Conservation (phyloP, 345 rosid genomes). For the Psidium guajava region DNA sequence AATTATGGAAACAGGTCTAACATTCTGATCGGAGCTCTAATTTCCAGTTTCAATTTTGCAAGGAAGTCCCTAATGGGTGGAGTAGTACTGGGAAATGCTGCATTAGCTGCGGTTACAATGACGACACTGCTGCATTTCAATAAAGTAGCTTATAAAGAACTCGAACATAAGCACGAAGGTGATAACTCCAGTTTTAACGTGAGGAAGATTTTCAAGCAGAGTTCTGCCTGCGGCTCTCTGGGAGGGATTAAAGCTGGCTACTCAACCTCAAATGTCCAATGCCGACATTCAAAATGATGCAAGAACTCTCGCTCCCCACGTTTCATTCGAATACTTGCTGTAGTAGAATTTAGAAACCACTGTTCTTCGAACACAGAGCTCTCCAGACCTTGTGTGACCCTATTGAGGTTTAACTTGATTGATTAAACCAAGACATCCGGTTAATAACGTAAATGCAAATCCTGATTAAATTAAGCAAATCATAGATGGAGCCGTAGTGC, state of each 20-base stretch:
- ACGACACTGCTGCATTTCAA: conserved; percentile 64
- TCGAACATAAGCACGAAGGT: conserved; percentile 24
- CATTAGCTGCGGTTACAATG: conserved; percentile 69
- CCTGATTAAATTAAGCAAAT: neutral
- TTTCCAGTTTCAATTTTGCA: conserved; percentile 49
- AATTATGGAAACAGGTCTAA: conserved; percentile 17
- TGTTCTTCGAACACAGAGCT: neutral
- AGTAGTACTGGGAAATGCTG: conserved; percentile 60
- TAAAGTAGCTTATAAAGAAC: conserved; percentile 26
- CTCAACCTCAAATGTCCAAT: neutral
- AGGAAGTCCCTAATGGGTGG: conserved; percentile 58
- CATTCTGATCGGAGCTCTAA: conserved; percentile 25
- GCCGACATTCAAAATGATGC: neutral
- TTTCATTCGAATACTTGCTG: neutral
- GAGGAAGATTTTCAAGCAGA: conserved; percentile 8
- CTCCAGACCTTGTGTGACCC: neutral
- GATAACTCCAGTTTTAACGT: conserved; percentile 11
- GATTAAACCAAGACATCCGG: neutral
- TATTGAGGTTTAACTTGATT: neutral
- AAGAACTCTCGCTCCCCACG: neutral
- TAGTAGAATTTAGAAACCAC: neutral
- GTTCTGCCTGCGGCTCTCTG: no score
- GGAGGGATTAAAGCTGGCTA: neutral
- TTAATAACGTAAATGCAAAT: neutral
- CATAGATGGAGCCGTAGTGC: neutral